Evolutionary conservation across 108 stramenopile species (phyloP).

Genomic region (Cyclostephanos invisitatus): DNA sequence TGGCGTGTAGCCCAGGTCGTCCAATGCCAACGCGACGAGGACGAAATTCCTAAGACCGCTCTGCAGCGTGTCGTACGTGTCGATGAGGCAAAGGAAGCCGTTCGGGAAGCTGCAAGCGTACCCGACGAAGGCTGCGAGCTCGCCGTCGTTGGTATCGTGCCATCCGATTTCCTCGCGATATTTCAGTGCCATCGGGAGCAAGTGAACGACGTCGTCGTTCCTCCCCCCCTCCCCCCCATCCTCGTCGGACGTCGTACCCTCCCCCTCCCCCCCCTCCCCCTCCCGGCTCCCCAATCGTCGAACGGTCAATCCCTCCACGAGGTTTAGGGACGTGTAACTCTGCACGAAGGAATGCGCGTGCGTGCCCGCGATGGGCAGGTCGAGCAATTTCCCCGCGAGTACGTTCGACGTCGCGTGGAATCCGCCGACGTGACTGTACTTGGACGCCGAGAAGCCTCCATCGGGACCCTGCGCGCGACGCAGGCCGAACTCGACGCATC

Average conservation of each 20-base stretch:
- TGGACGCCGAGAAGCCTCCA: constrained; percentile 91
- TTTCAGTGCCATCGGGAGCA: constrained; percentile 59
- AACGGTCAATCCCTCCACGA: constrained; percentile 59
- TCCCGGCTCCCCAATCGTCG: constrained; percentile 23
- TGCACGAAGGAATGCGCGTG: constrained; percentile 98
- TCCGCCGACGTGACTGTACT: constrained; percentile 93
- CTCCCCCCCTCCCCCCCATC: too few relatives aligned
- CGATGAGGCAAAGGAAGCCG: constrained; percentile 92
- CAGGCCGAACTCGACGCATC: constrained; percentile 95
- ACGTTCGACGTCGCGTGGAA: constrained; percentile 97
- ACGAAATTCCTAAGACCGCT: constrained; percentile 95
- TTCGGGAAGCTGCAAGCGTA: constrained; percentile 95
- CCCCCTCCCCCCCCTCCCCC: constrained; percentile 5
- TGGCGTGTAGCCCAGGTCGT: constrained; percentile 88
- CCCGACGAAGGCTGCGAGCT: constrained; percentile 95
- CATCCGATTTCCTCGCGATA: constrained; percentile 56
- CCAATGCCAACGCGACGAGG: constrained; percentile 86
- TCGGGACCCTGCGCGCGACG: constrained; percentile 98
- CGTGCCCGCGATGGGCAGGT: constrained; percentile 88
- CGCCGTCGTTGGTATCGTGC: constrained; percentile 85
- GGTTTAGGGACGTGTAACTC: constrained; percentile 73
- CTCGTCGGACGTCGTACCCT: too few relatives aligned
- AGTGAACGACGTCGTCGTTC: too few relatives aligned
- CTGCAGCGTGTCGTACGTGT: constrained; percentile 96
- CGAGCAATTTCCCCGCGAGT: constrained; percentile 88